Evolutionary conservation across 352 stramenopile genomes (phyloP).

Genomic region (Globisporangium okanoganense): DNA sequence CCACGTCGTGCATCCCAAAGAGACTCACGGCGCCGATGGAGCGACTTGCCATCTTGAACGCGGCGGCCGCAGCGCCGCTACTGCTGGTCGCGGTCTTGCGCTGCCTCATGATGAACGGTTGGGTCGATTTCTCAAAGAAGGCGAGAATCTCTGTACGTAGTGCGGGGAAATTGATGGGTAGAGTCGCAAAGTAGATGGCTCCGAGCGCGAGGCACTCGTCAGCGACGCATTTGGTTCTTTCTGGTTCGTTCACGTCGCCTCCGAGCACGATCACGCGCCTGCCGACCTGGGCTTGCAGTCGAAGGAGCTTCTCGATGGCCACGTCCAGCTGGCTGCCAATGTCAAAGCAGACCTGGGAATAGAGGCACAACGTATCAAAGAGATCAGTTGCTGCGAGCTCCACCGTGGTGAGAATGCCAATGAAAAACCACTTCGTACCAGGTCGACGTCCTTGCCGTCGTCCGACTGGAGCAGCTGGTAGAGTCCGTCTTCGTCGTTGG

Average conservation of each 20-base stretch:
- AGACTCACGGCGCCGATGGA: slow-evolving; percentile 42
- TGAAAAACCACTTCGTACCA: slow-evolving; percentile 45
- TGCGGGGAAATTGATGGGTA: slow-evolving; percentile 56
- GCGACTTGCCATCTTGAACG: slow-evolving; percentile 19
- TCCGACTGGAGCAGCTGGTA: slow-evolving; percentile 33
- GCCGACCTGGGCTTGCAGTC: slow-evolving; percentile 33
- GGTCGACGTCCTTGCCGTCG: slow-evolving; percentile 31
- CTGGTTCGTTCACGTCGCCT: slow-evolving; percentile 30
- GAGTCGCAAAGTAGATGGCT: slow-evolving; percentile 53
- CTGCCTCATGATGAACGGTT: slow-evolving; percentile 55
- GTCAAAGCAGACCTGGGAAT: slow-evolving; percentile 56
- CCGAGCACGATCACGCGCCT: slow-evolving; percentile 56
- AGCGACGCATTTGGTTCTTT: slow-evolving; percentile 29
- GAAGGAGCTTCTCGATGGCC: slow-evolving; percentile 34
- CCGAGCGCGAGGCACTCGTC: slow-evolving; percentile 42
- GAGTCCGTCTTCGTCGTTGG: slow-evolving; percentile 28
- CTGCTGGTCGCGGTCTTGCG: slow-evolving; percentile 20
- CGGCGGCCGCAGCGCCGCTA: slow-evolving; percentile 12
- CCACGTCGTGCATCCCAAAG: slow-evolving; percentile 32
- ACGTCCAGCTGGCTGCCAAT: slow-evolving; percentile 43
- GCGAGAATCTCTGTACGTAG: slow-evolving; percentile 50
- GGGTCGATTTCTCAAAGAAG: slow-evolving; percentile 49
- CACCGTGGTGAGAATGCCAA: background rate
- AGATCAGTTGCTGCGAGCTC: background rate
- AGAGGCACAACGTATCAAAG: background rate